Conservation (phyloP, 495 filamentous ascomycete genomes). For the Talaromyces liani region DNA sequence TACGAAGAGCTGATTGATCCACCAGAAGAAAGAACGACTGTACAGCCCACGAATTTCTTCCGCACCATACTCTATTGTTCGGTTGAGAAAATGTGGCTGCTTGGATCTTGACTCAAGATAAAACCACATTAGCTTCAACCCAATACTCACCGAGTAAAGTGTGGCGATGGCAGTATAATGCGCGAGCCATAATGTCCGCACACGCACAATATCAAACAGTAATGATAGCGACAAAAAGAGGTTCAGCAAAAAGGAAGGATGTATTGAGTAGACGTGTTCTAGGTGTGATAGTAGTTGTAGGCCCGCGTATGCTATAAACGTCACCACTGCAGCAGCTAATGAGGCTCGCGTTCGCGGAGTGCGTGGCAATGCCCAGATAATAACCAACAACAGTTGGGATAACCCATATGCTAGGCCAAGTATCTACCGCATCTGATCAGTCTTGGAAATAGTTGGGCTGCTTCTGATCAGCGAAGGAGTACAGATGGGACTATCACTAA, state of each 20-base stretch:
- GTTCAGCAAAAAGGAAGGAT: slow-evolving; percentile 2
- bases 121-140: slow-evolving; percentile 1
- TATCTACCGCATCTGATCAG: too few species aligned
- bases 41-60: slow-evolving; percentile 47
- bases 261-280: neutral
- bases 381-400: neutral
- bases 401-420: neutral
- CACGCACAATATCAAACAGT: neutral
- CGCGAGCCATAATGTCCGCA: slow-evolving; percentile 6
- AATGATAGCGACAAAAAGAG: slow-evolving; percentile 3
- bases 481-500: slow-evolving; percentile 3
- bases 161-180: neutral
- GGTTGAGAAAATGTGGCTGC: neutral
- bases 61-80: slow-evolving; percentile 13
- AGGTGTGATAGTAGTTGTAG: slow-evolving; percentile 6
- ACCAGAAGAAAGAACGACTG: slow-evolving; percentile 43
- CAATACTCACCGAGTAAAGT: neutral
- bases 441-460: neutral
- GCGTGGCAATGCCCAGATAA: neutral
- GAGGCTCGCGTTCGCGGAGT: slow-evolving; percentile 4
- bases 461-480: neutral
- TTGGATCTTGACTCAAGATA: slow-evolving; percentile 1
- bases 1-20: slow-evolving; percentile 45
- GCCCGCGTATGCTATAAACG: neutral
- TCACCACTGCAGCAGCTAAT: slow-evolving; percentile 3